Percentiles rank a stretch among this genome's conserved stretches.
Conservation (phyloP, 257 asterid genomes). For the Solanum infundibuliforme region DNA sequence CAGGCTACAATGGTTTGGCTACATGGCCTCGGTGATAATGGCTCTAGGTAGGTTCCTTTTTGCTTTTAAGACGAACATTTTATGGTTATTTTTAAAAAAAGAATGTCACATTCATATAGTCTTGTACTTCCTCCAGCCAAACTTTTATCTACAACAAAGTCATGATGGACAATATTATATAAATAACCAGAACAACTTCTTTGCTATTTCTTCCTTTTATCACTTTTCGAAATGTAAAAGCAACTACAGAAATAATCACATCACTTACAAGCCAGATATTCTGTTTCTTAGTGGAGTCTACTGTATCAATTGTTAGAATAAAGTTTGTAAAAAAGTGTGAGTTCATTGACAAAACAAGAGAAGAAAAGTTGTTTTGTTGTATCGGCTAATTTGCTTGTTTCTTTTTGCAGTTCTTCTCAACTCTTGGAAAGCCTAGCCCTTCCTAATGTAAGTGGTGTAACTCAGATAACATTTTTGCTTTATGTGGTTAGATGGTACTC, state of each 20-base stretch:
- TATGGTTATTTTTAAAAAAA: background rate
- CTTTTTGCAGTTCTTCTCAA: slow-evolving; percentile 71
- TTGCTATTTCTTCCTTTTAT: background rate
- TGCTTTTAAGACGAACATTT: background rate
- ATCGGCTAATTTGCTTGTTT: slow-evolving; percentile 21
- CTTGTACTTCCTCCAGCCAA: background rate
- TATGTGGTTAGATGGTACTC: background rate
- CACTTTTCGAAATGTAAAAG: background rate
- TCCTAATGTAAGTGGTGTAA: slow-evolving; percentile 57
- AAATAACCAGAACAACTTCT: background rate
- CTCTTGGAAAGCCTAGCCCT: slow-evolving; percentile 85
- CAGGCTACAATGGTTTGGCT: slow-evolving; percentile 94
- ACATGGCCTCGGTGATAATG: slow-evolving; percentile 97
- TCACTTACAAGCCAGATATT: background rate
- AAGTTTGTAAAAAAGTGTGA: background rate
- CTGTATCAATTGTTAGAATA: background rate
- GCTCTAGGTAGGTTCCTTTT: slow-evolving; percentile 53
- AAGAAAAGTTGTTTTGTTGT: background rate
- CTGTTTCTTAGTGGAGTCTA: background rate
- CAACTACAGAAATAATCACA: background rate
- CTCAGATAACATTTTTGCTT: background rate
- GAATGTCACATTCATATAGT: background rate
- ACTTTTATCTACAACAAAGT: background rate
- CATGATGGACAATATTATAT: background rate
- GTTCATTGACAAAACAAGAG: background rate